A percentile compares a stretch with the other conserved stretches of the same genome.
These are phyloP conservation scores for Cryptosporidium parvum DNA, from an alignment of 169 alveolate genomes.

Conservation along the genomic window DNA sequence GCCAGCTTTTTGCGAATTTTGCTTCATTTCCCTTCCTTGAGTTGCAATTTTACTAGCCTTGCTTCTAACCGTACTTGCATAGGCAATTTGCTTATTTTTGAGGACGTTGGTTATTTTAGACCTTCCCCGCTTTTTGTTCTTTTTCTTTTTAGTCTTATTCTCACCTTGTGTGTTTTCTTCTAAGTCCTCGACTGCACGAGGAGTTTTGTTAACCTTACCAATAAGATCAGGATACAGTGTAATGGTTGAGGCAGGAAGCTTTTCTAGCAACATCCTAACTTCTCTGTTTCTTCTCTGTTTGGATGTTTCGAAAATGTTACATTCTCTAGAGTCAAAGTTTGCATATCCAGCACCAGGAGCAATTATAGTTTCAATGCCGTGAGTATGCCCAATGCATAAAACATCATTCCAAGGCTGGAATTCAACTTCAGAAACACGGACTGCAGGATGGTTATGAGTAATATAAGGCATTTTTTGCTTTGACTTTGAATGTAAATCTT, in stretches of 20 bases:
- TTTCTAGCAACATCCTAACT: constrained; percentile 91
- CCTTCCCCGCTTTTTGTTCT: constrained; percentile 67
- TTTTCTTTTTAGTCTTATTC: constrained; percentile 20
- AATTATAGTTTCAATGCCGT: constrained; percentile 89
- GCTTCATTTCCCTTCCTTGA: constrained; percentile 12
- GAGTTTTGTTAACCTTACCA: constrained; percentile 88
- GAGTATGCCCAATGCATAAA: constrained; percentile 91
- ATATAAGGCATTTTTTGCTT: constrained; percentile 89
- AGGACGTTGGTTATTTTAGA: constrained; percentile 39
- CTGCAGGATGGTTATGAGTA: constrained; percentile 83
- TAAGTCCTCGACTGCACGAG: constrained; percentile 82
- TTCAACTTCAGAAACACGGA: constrained; percentile 82
- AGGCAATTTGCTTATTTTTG: constrained; percentile 40
- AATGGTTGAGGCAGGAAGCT: constrained; percentile 93
- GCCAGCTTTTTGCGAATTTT: background rate
- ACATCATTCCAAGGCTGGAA: constrained; percentile 95
- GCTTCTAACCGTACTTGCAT: constrained; percentile 44
- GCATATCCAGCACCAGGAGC: constrained; percentile 96
- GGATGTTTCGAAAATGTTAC: constrained; percentile 88
- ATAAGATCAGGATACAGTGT: constrained; percentile 86
- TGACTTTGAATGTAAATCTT: constrained; percentile 82
- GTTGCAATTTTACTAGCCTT: constrained; percentile 38
- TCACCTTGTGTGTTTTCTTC: constrained; percentile 82
- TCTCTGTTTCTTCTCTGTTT: constrained; percentile 90
- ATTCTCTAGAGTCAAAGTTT: constrained; percentile 91